Evolutionary conservation across 371 early-diverging fungal species (phyloP).

Genomic region (Rhizopus sp.): DNA sequence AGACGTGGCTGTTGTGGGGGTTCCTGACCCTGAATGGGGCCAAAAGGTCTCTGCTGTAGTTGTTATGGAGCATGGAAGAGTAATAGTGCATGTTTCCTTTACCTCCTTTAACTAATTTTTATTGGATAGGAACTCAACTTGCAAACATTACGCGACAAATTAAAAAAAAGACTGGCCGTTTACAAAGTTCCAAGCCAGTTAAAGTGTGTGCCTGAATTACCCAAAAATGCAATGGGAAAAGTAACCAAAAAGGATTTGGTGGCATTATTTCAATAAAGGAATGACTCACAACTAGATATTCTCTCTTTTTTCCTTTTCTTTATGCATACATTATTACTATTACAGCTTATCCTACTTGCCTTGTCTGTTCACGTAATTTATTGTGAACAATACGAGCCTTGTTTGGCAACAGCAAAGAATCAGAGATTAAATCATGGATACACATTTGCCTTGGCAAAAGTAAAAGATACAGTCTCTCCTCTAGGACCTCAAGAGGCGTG

Average conservation of each 20-base stretch:
- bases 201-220: constrained; percentile 57
- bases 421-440: constrained; percentile 13
- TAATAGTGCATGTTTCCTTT: constrained; percentile 1
- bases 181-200: constrained; percentile 75
- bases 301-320: background rate
- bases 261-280: constrained; percentile 39
- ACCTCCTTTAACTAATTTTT: background rate
- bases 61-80: constrained; percentile 41
- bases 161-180: constrained; percentile 64
- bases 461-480: constrained; percentile 1
- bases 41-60: constrained; percentile 74
- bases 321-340: background rate
- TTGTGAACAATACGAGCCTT: constrained; percentile 14
- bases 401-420: constrained; percentile 12
- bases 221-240: constrained; percentile 90
- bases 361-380: constrained; percentile 2
- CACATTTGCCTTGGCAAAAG: constrained; percentile 22
- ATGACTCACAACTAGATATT: too few relatives aligned
- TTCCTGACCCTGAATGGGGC: constrained; percentile 78
- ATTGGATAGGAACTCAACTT: constrained; percentile 40
- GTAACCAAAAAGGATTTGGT: constrained; percentile 79
- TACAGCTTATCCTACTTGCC: constrained; percentile 5
- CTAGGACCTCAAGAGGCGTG: constrained; percentile 20
- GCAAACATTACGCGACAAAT: constrained; percentile 46
- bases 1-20: constrained; percentile 79